Conservation (phyloP, 1,139 yeast species). For the Candida sanyaensis region DNA sequence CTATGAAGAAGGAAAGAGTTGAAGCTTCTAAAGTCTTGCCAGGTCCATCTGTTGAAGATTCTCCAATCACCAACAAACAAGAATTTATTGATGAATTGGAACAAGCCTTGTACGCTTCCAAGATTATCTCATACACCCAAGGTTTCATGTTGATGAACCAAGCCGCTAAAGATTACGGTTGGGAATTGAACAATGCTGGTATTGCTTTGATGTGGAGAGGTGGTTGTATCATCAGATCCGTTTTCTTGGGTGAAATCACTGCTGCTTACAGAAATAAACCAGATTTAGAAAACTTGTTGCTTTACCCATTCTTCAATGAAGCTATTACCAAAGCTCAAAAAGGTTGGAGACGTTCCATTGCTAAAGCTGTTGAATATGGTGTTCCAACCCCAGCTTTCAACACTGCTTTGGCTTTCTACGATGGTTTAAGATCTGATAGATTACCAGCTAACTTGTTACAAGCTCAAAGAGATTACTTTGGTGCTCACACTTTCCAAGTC, state of each 20-base stretch:
- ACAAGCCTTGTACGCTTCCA: constrained; percentile 98
- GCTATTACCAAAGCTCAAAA: constrained; percentile 93
- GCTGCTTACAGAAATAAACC: constrained; percentile 94
- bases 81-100: constrained; percentile 85
- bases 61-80: constrained; percentile 69
- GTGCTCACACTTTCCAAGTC: constrained; percentile 98
- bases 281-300: constrained; percentile 90
- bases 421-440: constrained; percentile 95
- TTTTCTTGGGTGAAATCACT: constrained; percentile 96
- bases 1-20: constrained; percentile 87
- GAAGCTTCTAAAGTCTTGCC: constrained; percentile 75
- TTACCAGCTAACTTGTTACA: constrained; percentile 97
- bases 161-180: constrained; percentile 95
- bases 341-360: constrained; percentile 92
- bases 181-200: constrained; percentile 98
- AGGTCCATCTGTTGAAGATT: constrained; percentile 69
- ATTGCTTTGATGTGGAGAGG: constrained; percentile 99
- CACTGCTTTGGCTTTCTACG: constrained; percentile 97
- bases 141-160: constrained; percentile 99
- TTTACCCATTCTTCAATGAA: constrained; percentile 90
- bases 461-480: constrained; percentile 99
- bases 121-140: constrained; percentile 97
- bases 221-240: constrained; percentile 99
- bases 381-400: constrained; percentile 97
- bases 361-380: constrained; percentile 79